Conservation (phyloP, 139 green algal species). For the Astrephomene gubernaculifera region DNA sequence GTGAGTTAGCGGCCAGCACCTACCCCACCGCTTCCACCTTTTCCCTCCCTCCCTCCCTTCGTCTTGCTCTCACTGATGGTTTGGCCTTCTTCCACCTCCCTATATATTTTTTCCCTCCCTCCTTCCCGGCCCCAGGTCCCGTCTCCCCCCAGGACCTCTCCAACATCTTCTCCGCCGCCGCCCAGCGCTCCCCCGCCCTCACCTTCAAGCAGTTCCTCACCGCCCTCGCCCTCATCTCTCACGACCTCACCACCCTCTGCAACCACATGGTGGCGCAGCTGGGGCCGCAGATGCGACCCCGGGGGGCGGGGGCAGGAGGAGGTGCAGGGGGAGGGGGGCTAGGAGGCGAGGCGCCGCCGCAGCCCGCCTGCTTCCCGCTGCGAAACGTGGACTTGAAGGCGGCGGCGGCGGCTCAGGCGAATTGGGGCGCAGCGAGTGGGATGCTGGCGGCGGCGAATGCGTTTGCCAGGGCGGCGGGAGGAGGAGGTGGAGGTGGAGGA, state of each 20-base stretch:
- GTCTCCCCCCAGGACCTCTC: constrained; percentile 6
- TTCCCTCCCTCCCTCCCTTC: no score
- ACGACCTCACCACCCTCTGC: constrained; percentile 34
- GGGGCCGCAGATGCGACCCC: constrained; percentile 23
- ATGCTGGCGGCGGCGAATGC: constrained; percentile 12
- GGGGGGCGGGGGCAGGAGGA: no score
- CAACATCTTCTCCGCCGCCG: constrained; percentile 33
- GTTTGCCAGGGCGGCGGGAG: constrained; percentile 2
- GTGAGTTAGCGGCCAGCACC: no score
- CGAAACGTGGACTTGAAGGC: constrained; percentile 26
- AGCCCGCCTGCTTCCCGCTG: constrained; percentile 41
- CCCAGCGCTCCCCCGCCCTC: constrained; percentile 28
- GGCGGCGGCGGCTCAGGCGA: background rate
- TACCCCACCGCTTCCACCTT: no score
- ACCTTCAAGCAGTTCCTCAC: constrained; percentile 45
- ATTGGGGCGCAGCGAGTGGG: constrained; percentile 9
- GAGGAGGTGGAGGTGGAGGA: background rate
- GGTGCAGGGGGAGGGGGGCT: no score
- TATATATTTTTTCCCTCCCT: no score
- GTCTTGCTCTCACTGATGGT: no score
- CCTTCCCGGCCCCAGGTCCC: background rate
- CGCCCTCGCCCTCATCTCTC: constrained; percentile 36
- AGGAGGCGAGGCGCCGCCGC: constrained; percentile 15
- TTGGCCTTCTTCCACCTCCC: no score
- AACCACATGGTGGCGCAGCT: constrained; percentile 43